These are phyloP conservation scores for Actinidia polygama DNA, from an alignment of 179 eudicot species.

Conservation along the genomic window DNA sequence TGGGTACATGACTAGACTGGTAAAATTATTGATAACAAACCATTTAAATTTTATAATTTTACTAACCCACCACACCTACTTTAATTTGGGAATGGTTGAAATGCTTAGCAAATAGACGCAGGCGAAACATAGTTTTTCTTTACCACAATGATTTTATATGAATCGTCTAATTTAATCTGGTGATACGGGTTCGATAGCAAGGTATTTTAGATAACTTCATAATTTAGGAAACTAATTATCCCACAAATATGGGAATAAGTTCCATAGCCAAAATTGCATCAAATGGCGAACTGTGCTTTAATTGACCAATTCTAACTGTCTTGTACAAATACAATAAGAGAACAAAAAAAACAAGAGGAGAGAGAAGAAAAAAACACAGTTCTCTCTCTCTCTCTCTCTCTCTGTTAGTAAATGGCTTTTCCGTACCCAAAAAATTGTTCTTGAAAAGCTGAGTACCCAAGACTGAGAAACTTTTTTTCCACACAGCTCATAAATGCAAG, in stretches of 20 bases:
- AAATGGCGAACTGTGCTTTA: conserved; percentile 11
- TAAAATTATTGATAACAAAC: too few species aligned
- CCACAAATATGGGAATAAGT: conserved; percentile 10
- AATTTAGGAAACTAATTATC: neutral
- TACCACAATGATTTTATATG: too few species aligned
- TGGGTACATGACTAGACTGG: too few species aligned
- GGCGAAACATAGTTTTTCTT: too few species aligned
- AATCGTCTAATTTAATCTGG: too few species aligned
- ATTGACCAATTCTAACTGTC: conserved; percentile 4
- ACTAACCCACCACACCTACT: too few species aligned
- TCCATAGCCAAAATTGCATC: neutral
- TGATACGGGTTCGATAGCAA: too few species aligned
- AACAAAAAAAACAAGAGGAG: neutral
- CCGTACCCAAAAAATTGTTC: conserved; percentile 1
- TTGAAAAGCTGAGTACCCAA: neutral
- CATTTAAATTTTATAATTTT: too few species aligned
- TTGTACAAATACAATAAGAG: neutral
- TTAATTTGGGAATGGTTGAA: too few species aligned
- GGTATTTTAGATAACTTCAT: too few species aligned
- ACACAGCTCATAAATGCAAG: neutral
- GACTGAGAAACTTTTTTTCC: neutral
- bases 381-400: neutral
- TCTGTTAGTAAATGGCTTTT: neutral
- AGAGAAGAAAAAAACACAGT: neutral
- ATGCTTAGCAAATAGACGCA: too few species aligned